These are phyloP conservation scores for Mycena rosella DNA, from an alignment of 768 basidiomycete genomes.

Conservation along the genomic window DNA sequence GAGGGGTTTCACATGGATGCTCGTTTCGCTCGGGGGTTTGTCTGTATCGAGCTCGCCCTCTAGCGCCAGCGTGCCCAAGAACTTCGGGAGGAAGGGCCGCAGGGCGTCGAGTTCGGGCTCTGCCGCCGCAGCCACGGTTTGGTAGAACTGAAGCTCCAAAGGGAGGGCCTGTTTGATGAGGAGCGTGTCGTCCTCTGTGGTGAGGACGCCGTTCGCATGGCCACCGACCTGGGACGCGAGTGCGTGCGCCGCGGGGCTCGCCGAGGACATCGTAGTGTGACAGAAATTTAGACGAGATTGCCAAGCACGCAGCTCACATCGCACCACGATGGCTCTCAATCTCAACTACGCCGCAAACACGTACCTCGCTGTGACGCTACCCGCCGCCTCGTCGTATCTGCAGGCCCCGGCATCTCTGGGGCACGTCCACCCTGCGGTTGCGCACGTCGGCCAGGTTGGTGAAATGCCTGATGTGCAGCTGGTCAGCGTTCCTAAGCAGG, in stretches of 20 bases:
- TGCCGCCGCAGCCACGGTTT: slow-evolving; percentile 53
- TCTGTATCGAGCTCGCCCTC: slow-evolving; percentile 68
- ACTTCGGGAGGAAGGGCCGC: slow-evolving; percentile 76
- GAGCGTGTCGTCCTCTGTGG: slow-evolving; percentile 80
- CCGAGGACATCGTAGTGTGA: slow-evolving; percentile 9
- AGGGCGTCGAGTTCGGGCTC: slow-evolving; percentile 58
- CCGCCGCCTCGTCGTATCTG: slow-evolving; percentile 49
- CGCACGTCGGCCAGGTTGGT: slow-evolving; percentile 57
- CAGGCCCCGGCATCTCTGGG: slow-evolving; percentile 47
- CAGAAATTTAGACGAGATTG: not conserved
- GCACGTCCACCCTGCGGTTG: slow-evolving; percentile 50
- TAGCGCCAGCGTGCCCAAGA: slow-evolving; percentile 82
- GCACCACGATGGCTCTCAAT: slow-evolving; percentile 40
- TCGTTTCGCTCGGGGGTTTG: slow-evolving; percentile 43
- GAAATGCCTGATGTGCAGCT: slow-evolving; percentile 58
- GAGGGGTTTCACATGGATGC: slow-evolving; percentile 42
- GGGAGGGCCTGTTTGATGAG: slow-evolving; percentile 82
- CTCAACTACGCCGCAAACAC: slow-evolving; percentile 55
- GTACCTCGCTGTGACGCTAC: slow-evolving; percentile 59
- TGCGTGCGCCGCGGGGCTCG: slow-evolving; percentile 41
- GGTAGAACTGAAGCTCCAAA: slow-evolving; percentile 81
- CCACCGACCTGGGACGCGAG: slow-evolving; percentile 83
- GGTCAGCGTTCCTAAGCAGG: slow-evolving; percentile 55
- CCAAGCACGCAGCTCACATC: not conserved
- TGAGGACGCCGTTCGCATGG: slow-evolving; percentile 74